A percentile compares a stretch with the other conserved stretches of the same genome.
These are phyloP conservation scores for Cyclotella distinguenda DNA, from an alignment of 108 stramenopile genomes.

Conservation along the genomic window DNA sequence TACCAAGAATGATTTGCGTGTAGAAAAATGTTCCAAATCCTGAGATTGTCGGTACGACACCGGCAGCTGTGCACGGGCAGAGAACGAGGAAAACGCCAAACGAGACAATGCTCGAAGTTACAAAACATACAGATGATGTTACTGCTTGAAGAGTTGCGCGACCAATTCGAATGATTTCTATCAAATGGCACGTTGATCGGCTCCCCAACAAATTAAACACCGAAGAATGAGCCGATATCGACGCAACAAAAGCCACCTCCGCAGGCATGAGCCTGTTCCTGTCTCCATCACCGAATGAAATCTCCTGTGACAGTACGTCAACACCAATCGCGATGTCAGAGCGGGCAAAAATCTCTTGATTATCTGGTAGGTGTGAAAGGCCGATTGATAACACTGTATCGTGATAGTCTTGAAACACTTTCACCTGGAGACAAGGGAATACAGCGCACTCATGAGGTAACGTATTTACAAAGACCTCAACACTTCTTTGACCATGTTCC, in stretches of 20 bases:
- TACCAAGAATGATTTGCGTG: conserved; percentile 56
- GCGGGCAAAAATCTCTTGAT: conserved; percentile 72
- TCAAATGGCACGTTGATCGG: conserved; percentile 56
- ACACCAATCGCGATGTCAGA: conserved; percentile 82
- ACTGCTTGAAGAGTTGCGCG: conserved; percentile 73
- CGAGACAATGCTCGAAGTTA: conserved; percentile 56
- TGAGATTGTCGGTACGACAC: conserved; percentile 59
- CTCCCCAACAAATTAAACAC: conserved; percentile 68
- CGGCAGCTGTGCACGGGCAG: conserved; percentile 61
- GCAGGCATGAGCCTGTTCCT: conserved; percentile 49
- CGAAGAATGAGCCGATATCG: conserved; percentile 71
- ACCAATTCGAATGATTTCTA: conserved; percentile 71
- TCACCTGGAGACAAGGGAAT: conserved; percentile 40
- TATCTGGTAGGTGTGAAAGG: conserved; percentile 71
- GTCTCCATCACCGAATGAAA: conserved; percentile 3
- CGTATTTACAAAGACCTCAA: too few relatives aligned
- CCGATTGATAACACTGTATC: conserved; percentile 84
- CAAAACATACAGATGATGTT: conserved; percentile 54
- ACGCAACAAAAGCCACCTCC: conserved; percentile 70
- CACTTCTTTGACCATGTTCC: too few relatives aligned
- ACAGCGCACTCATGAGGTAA: neutral
- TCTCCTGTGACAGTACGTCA: conserved; percentile 61
- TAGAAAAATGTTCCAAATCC: conserved; percentile 64
- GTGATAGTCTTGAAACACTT: conserved; percentile 80
- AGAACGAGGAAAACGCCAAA: conserved; percentile 63